Evolutionary conservation across 495 filamentous ascomycete genomes (phyloP), one percentile per base, ranked within the genome.

Genomic region (Collariella sp.): DNA sequence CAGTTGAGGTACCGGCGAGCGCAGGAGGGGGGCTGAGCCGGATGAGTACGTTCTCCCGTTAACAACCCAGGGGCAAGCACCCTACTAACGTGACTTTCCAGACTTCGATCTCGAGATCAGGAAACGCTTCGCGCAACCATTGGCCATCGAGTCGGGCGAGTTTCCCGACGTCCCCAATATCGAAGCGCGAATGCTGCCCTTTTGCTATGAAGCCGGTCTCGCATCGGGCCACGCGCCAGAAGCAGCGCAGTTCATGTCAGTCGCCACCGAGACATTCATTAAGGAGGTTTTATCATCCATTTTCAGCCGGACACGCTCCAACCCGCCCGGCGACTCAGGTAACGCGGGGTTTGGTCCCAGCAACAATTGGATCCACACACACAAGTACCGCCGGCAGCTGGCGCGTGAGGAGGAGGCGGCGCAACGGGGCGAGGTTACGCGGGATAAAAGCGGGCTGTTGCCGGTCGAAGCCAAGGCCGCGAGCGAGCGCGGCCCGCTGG

Each of bases 41-140:
- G 64, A 95, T 90, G 65, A 96, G 89, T 94, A 82, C 71, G 83
- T 38, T 12, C 29, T 11, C 15, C 3, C 41, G 11, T 13, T 6
- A 7, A 2, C 13, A 22, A 0, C n/a, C 16, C 3, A 29, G 4
- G 23, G 9, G 5, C 18, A 18, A 2, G 48, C 50, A 42, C 26
- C 7, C 29, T 44, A 22, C 11, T 10, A n/a, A n/a, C 13, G 44
- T 63, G 10, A 1, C 16, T 62, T 53, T 33, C 43, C 52, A 90
- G 86, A 95, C 64, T 88, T 84, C 81, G 88, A 95, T 57, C 74
- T 94, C 38, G 93, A 96, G 70, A 95, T 96, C 59, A 82, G 89
- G 54, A 93, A 94, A 76, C 87, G 89, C 55, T 98, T 87, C 70
- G 82, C 85, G 36, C 87, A 90, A 61, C 86, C 91, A 12, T 76